These are phyloP conservation scores for Trametes polyzona DNA, from an alignment of 1,284 basidiomycete species.

Conservation along the genomic window DNA sequence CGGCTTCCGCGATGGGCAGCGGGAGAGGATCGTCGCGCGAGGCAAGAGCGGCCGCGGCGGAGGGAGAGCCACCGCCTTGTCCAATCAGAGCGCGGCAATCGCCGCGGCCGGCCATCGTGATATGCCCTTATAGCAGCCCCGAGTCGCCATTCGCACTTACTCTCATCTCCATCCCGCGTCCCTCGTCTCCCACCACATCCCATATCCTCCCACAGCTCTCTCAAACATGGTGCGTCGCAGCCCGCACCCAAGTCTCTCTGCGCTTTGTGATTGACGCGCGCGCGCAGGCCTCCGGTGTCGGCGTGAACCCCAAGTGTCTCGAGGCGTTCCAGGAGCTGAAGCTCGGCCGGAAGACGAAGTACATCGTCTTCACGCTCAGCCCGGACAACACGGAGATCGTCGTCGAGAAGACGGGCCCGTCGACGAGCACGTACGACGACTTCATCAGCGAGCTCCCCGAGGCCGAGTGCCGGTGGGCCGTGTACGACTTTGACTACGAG, in stretches of 20 bases:
- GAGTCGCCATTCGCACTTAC: no score
- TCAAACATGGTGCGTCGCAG: conserved; percentile 31
- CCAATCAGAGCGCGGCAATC: conserved; percentile 37
- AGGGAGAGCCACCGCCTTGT: conserved; percentile 23
- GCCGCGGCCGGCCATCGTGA: conserved; percentile 37
- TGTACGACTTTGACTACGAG: conserved; percentile 93
- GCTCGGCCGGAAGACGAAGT: conserved; percentile 83
- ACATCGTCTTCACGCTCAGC: conserved; percentile 84
- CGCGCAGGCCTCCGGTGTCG: conserved; percentile 77
- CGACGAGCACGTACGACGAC: conserved; percentile 63
- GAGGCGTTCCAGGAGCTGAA: conserved; percentile 78
- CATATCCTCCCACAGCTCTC: conserved; percentile 12
- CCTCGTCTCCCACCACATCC: conserved; percentile 20
- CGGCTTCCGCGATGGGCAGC: background rate
- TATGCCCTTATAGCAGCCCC: conserved; percentile 28
- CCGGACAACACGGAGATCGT: conserved; percentile 73
- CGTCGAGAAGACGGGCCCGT: conserved; percentile 62
- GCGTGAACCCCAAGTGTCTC: conserved; percentile 64
- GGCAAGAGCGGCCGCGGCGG: conserved; percentile 1
- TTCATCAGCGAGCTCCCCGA: conserved; percentile 83
- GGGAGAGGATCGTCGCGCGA: conserved; percentile 2
- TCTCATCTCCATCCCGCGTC: conserved; percentile 17
- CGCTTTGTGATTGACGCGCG: conserved; percentile 24
- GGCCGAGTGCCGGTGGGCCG: conserved; percentile 83
- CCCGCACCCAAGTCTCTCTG: conserved; percentile 15